phyloP scores from a whole-genome alignment of 352 stramenopile genomes.

The Aphanomyces cochlioides region DNA sequence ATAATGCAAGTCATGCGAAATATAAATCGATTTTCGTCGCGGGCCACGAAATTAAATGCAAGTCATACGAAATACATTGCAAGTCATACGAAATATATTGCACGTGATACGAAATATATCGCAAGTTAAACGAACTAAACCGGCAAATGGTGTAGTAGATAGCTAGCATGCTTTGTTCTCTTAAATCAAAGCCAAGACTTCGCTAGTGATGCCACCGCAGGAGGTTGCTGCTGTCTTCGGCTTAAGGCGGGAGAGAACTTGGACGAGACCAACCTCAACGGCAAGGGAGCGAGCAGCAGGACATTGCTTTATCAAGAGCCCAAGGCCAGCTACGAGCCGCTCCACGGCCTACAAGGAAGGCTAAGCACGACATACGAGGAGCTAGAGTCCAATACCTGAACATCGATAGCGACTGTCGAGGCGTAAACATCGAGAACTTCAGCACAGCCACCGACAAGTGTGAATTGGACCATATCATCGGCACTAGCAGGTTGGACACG shows the following conservation, averaged over 20 bases:
- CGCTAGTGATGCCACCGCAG: neutral
- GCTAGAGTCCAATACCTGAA: constrained; percentile 30
- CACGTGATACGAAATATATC: too few relatives aligned
- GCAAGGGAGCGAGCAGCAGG: constrained; percentile 54
- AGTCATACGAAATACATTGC: too few relatives aligned
- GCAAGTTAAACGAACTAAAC: too few relatives aligned
- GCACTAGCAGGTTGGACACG: constrained; percentile 50
- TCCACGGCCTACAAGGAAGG: constrained; percentile 44
- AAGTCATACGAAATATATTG: too few relatives aligned
- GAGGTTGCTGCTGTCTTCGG: neutral
- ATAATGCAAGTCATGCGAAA: too few relatives aligned
- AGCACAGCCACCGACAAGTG: constrained; percentile 59
- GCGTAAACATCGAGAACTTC: constrained; percentile 55
- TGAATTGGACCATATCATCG: constrained; percentile 67
- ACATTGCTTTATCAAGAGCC: constrained; percentile 60
- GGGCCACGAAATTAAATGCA: too few relatives aligned
- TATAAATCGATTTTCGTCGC: too few relatives aligned
- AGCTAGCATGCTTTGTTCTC: too few relatives aligned
- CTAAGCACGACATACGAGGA: neutral
- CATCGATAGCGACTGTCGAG: constrained; percentile 26
- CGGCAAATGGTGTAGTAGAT: too few relatives aligned
- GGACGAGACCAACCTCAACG: constrained; percentile 56
- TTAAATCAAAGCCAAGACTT: constrained; percentile 19
- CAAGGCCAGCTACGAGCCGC: constrained; percentile 58
- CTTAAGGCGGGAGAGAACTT: constrained; percentile 55